Evolutionary conservation across 345 rosid genomes (phyloP).

Genomic region (Punica granatum): DNA sequence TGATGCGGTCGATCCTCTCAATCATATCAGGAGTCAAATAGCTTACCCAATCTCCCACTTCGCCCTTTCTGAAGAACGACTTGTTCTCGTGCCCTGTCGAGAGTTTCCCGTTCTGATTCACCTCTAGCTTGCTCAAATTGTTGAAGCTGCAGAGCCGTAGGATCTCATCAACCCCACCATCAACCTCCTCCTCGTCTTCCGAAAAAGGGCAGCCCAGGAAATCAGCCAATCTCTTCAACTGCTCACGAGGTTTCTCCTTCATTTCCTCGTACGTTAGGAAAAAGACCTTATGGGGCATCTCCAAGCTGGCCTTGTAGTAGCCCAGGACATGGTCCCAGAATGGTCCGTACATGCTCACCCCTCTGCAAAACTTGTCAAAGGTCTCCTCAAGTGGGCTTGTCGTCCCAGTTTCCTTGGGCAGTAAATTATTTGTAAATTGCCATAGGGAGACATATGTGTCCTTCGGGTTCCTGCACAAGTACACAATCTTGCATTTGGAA

Average conservation of each 20-base stretch:
- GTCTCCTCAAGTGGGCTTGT: constrained; percentile 7
- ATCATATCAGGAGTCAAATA: too few relatives aligned
- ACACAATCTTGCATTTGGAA: constrained; percentile 6
- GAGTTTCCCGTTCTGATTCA: too few relatives aligned
- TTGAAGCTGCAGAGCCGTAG: background rate
- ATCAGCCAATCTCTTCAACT: constrained; percentile 10
- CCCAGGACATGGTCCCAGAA: constrained; percentile 16
- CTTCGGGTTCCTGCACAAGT: constrained; percentile 11
- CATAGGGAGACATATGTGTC: constrained; percentile 5
- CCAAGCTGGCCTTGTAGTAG: constrained; percentile 13
- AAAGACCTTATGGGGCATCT: constrained; percentile 11
- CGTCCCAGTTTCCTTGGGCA: background rate
- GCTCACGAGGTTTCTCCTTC: background rate
- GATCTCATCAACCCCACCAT: too few relatives aligned
- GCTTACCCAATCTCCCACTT: too few relatives aligned
- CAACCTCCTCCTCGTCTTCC: background rate
- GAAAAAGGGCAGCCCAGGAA: constrained; percentile 12
- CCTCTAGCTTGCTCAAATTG: background rate
- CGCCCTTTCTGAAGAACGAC: too few relatives aligned
- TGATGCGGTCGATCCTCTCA: too few relatives aligned
- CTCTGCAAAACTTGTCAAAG: constrained; percentile 13
- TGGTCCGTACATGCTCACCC: constrained; percentile 10
- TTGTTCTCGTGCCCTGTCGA: too few relatives aligned
- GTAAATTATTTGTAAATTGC: constrained; percentile 11
- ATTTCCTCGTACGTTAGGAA: constrained; percentile 14